These are phyloP conservation scores for Elaeagnus macrophylla DNA, from an alignment of 306 rosid species.

Conservation along the genomic window DNA sequence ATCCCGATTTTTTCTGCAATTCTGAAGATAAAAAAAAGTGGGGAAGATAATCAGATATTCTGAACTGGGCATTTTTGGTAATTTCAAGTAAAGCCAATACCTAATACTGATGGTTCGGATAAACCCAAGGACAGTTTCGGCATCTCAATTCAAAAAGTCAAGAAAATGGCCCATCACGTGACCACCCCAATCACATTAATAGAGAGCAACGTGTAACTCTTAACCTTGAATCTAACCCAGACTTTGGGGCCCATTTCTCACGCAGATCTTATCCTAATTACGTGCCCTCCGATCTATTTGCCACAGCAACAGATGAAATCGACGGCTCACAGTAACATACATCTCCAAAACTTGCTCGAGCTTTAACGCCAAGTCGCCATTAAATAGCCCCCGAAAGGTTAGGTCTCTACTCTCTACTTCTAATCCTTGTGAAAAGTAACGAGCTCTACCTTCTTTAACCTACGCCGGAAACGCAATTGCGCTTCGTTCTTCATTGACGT, in stretches of 20 bases:
- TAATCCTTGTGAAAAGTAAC: background rate
- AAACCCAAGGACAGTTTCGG: constrained; percentile 3
- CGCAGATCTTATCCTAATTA: constrained; percentile 45
- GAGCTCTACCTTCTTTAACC: background rate
- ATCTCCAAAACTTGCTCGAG: constrained; percentile 39
- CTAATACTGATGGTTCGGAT: background rate
- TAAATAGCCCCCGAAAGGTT: constrained; percentile 36
- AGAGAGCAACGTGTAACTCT: constrained; percentile 20
- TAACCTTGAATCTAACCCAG: background rate
- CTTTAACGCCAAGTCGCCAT: constrained; percentile 30
- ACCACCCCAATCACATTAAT: background rate
- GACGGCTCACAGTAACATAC: constrained; percentile 27
- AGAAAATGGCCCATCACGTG: constrained; percentile 36
- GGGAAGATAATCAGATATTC: background rate
- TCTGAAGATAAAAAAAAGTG: background rate
- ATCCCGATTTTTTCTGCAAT: too few relatives aligned
- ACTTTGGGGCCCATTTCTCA: constrained; percentile 31
- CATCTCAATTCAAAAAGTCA: background rate
- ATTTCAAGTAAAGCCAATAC: background rate
- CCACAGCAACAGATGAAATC: constrained; percentile 17
- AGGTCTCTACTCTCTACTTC: too few relatives aligned
- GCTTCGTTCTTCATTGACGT: background rate
- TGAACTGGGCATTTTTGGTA: background rate
- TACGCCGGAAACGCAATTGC: background rate
- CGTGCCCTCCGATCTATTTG: constrained; percentile 31